Base-by-base conservation (phyloP, 2,329 filamentous ascomycete genomes). In the Colletotrichum sp. region DNA sequence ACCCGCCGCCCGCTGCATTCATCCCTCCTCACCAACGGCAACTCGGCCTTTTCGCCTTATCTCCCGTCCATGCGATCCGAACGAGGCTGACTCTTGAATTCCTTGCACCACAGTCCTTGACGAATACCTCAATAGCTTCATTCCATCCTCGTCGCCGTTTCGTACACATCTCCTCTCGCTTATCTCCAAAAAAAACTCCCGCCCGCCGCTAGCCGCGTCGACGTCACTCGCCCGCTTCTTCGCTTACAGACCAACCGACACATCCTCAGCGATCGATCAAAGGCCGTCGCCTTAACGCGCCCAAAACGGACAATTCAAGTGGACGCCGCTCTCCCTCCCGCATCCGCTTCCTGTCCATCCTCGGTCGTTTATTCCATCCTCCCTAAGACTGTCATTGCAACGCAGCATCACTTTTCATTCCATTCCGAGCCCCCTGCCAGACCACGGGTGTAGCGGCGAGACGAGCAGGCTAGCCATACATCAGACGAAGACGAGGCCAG, bases 351-450 rank as follows among this genome's bases (percentile, higher is more conserved):
- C 85, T 89, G 83, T 88, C 88, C 86, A 81, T 85, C 80, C 83
- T 88, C 81, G 86, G 90, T 82, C 82, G 87, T 82, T 82, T 88
- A 77, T 87, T 88, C 79, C 89, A 91, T 79, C 89, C 89, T 84
- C 89, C 89, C 77, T 91, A 90, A 80, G 52, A 62, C 66, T 34
- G 65, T 27, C 58, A 72, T 62, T 55, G 72, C 66, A 68, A 48
- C 34, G 30, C 43, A 69, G 30, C 73, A 70, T 56, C 48, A n/a
- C 43, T 66, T 67, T 61, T 70, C 18, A 34, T 32, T 55, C 61
- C 61, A 16, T 34, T 25, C 60, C 32, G n/a, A 62, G 66, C 52
- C 61, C 30, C 74, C 66, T 74, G 71, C 71, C 66, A 76, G 58
- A 74, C 52, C 43, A 52, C 27, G 36, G 74, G 58, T 71, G 74